A percentile compares a stretch with the other conserved stretches of the same genome.
Conservation (phyloP, 2,329 filamentous ascomycete genomes). For the Aspergillus ruber region DNA sequence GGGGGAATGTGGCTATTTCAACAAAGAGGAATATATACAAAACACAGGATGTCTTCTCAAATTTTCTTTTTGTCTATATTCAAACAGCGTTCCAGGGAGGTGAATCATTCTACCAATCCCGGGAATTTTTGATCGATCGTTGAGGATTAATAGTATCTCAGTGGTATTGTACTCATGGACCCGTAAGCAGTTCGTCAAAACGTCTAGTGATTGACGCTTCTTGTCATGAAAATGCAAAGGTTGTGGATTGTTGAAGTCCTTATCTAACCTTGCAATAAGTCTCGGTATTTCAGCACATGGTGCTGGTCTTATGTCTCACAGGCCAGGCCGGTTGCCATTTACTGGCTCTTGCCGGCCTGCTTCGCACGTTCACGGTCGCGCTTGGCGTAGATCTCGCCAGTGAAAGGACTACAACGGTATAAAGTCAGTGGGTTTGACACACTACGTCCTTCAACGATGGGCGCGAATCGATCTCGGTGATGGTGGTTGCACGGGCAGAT, state of each 20-base stretch:
- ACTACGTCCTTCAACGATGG: not conserved
- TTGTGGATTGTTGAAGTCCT: constrained; percentile 6
- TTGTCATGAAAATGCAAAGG: constrained; percentile 1
- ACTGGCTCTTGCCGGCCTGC: constrained; percentile 33
- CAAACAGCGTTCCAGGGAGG: not conserved
- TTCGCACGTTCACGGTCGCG: constrained; percentile 38
- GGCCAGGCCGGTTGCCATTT: constrained; percentile 9
- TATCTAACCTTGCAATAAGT: constrained; percentile 1
- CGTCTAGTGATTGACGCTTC: not conserved
- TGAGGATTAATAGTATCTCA: constrained; percentile 14
- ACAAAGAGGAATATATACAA: not conserved
- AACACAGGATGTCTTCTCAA: not conserved
- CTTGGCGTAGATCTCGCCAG: constrained; percentile 85
- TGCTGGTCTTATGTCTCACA: not conserved
- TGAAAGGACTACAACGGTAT: constrained; percentile 62
- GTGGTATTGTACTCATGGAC: not conserved
- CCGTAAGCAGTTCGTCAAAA: constrained; percentile 1
- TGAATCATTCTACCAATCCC: not conserved
- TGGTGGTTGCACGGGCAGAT: not conserved
- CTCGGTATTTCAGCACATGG: not conserved
- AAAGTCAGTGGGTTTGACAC: constrained; percentile 8
- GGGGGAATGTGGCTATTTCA: not conserved
- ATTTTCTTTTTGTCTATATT: not conserved
- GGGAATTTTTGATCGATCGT: constrained; percentile 6
- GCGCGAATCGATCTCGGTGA: not conserved